Conservation (phyloP, 805 yeast genomes). For the Saturnispora kantuleensis region DNA sequence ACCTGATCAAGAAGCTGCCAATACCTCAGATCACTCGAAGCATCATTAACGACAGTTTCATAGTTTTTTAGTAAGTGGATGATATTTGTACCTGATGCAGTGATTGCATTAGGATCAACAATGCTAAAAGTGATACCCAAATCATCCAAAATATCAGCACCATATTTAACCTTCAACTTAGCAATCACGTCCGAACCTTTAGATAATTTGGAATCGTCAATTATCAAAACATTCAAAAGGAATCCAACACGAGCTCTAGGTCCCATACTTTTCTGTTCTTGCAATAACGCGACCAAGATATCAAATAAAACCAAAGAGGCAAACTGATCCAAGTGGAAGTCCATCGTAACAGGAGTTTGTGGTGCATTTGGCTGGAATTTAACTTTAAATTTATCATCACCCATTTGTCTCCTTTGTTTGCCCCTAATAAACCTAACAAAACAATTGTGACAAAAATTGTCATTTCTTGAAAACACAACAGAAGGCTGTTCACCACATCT, state of each 20-base stretch:
- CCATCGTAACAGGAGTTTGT: slow-evolving; percentile 40
- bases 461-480: slow-evolving; percentile 46
- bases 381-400: slow-evolving; percentile 61
- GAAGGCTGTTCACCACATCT: slow-evolving; percentile 40
- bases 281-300: slow-evolving; percentile 47
- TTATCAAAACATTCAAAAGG: slow-evolving; percentile 33
- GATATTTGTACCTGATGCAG: slow-evolving; percentile 24
- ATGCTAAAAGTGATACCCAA: slow-evolving; percentile 32
- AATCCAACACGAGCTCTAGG: slow-evolving; percentile 67
- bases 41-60: slow-evolving; percentile 10
- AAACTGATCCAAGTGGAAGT: slow-evolving; percentile 50
- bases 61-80: slow-evolving; percentile 28
- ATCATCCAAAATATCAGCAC: slow-evolving; percentile 11
- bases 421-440: slow-evolving; percentile 64
- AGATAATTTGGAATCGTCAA: slow-evolving; percentile 2
- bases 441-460: slow-evolving; percentile 56
- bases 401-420: slow-evolving; percentile 75
- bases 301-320: slow-evolving; percentile 64
- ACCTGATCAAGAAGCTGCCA: slow-evolving; percentile 30
- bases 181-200: neutral
- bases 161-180: slow-evolving; percentile 12
- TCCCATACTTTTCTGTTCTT: slow-evolving; percentile 46
- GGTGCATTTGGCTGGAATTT: slow-evolving; percentile 40
- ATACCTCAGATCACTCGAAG: slow-evolving; percentile 13
- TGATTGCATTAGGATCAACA: slow-evolving; percentile 33